Conservation (phyloP, 805 yeast genomes). For the Aciculoconidium aculeatum region DNA sequence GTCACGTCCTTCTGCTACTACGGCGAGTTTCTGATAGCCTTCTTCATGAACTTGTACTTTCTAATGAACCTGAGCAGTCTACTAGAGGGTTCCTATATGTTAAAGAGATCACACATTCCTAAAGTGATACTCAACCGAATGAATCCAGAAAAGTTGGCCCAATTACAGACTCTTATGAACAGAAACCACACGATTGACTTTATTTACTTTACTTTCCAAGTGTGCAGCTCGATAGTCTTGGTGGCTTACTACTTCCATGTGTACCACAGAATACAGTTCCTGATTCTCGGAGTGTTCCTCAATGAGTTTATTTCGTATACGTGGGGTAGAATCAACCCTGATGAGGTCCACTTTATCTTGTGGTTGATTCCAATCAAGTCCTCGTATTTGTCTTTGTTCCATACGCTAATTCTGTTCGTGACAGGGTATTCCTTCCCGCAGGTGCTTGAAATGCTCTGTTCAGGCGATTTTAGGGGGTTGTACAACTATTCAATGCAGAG, state of each 20-base stretch:
- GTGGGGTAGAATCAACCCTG: conserved; percentile 43
- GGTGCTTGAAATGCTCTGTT: too few species aligned
- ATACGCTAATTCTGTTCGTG: too few species aligned
- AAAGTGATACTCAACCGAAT: neutral
- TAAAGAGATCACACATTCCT: conserved; percentile 20
- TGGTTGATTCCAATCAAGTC: conserved; percentile 38
- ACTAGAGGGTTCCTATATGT: conserved; percentile 20
- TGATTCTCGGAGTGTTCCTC: conserved; percentile 34
- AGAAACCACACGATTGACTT: too few species aligned
- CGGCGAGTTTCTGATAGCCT: conserved; percentile 22
- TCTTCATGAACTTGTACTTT: conserved; percentile 17
- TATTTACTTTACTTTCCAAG: conserved; percentile 22
- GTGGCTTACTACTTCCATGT: too few species aligned
- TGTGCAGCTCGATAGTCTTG: conserved; percentile 19
- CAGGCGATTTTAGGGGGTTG: too few species aligned
- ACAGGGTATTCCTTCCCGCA: too few species aligned
- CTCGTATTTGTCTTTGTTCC: conserved; percentile 35
- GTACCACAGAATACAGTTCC: conserved; percentile 12
- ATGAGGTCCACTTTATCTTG: conserved; percentile 31
- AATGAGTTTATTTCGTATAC: conserved; percentile 35
- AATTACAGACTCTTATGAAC: conserved; percentile 12
- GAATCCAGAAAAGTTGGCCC: too few species aligned
- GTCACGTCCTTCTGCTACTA: conserved; percentile 29
- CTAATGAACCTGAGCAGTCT: conserved; percentile 13
- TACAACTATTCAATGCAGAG: too few species aligned